Conservation (phyloP, 2,329 filamentous ascomycete genomes). For the Arachnomyces sp. region DNA sequence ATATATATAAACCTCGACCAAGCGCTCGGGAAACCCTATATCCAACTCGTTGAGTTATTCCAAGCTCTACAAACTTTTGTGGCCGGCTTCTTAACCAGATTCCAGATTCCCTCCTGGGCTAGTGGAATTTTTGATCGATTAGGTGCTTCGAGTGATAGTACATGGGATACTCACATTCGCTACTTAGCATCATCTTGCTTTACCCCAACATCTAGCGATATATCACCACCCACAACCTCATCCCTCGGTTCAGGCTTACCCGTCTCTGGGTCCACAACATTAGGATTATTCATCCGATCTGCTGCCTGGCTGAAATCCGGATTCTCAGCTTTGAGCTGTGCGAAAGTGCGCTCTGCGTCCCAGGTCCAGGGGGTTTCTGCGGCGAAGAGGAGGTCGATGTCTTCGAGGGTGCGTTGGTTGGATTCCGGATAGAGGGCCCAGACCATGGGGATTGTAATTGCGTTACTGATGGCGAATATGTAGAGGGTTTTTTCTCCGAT, state of each 20-base stretch:
- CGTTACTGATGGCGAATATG: conserved; percentile 63
- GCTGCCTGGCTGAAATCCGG: conserved; percentile 42
- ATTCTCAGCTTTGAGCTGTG: conserved; percentile 53
- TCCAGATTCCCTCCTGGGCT: too few species aligned
- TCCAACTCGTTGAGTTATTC: too few species aligned
- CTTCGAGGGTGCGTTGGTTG: conserved; percentile 65
- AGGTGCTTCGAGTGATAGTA: too few species aligned
- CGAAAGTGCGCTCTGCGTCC: conserved; percentile 62
- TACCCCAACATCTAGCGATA: conserved; percentile 2
- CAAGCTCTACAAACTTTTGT: too few species aligned
- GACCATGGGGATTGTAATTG: conserved; percentile 59
- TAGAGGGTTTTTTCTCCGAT: conserved; percentile 66
- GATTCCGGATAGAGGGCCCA: conserved; percentile 70
- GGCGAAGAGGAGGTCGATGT: conserved; percentile 67
- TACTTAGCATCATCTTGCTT: too few species aligned
- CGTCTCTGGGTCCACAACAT: conserved; percentile 25
- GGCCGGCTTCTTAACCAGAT: too few species aligned
- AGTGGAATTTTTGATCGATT: too few species aligned
- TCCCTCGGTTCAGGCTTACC: conserved; percentile 14
- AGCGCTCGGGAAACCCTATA: too few species aligned
- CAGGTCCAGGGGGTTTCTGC: conserved; percentile 60
- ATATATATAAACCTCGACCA: too few species aligned
- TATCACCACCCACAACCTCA: background rate
- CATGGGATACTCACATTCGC: too few species aligned
- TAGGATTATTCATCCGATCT: conserved; percentile 21